These are phyloP conservation scores for Gossypium arboreum DNA, from an alignment of 345 rosid genomes.

Conservation along the genomic window DNA sequence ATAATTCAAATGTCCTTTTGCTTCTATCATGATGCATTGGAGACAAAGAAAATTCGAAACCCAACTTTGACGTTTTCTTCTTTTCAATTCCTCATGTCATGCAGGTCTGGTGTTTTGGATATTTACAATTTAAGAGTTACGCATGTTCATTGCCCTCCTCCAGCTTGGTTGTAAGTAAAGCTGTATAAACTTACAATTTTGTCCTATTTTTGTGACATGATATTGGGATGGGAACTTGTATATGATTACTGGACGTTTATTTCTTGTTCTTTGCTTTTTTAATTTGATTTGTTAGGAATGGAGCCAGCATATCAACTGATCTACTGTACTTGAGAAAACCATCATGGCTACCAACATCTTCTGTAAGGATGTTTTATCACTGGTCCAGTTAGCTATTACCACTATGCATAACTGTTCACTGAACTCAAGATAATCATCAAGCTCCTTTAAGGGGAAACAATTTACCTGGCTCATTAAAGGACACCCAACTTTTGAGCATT, in stretches of 20 bases:
- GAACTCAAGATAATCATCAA: not conserved
- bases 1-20: not conserved
- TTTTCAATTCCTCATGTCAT: slow-evolving; percentile 12
- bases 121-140: slow-evolving; percentile 54
- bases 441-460: not conserved
- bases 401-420: not conserved
- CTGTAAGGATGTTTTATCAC: slow-evolving; percentile 43
- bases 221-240: not conserved
- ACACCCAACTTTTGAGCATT: not conserved
- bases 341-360: slow-evolving; percentile 77
- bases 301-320: slow-evolving; percentile 35
- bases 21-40: not conserved
- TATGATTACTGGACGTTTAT: not conserved
- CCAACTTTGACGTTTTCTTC: slow-evolving; percentile 12
- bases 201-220: not conserved
- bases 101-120: slow-evolving; percentile 93
- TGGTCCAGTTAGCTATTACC: not conserved
- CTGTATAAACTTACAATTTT: slow-evolving; percentile 2
- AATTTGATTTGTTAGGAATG: slow-evolving; percentile 44
- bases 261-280: not conserved
- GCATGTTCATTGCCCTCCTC: slow-evolving; percentile 98
- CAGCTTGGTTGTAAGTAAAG: slow-evolving; percentile 89
- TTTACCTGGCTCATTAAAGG: not conserved
- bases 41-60: not conserved
- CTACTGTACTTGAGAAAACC: slow-evolving; percentile 59